A percentile compares a stretch with the other conserved stretches of the same genome.
These are phyloP conservation scores for Citrus inodora DNA, from an alignment of 345 rosid genomes.

Conservation along the genomic window DNA sequence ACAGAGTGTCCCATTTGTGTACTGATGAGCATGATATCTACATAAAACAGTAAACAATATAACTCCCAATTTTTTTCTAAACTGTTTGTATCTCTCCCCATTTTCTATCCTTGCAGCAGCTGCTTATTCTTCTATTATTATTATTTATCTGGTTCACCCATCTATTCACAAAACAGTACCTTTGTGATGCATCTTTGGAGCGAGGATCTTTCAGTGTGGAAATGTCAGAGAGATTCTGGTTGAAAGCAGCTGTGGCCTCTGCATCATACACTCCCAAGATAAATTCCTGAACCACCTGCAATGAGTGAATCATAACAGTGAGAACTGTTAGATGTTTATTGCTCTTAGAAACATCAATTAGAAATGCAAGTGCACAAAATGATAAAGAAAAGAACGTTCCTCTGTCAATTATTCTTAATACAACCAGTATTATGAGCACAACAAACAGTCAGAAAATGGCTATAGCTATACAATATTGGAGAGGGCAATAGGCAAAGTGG, in stretches of 20 bases:
- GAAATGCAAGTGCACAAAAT: not conserved
- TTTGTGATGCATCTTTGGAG: slow-evolving; percentile 77
- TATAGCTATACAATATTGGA: not conserved
- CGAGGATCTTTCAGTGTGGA: slow-evolving; percentile 78
- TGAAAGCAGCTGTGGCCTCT: slow-evolving; percentile 71
- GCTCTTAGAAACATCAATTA: not conserved
- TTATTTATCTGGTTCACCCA: not conserved
- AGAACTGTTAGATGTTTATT: not conserved
- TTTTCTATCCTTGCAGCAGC: not conserved
- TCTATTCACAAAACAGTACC: slow-evolving; percentile 31
- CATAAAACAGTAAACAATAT: not conserved
- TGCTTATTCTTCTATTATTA: not conserved
- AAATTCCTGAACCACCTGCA: slow-evolving; percentile 81
- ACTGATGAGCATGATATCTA: slow-evolving; percentile 91
- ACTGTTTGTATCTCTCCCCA: not conserved
- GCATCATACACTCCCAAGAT: slow-evolving; percentile 72
- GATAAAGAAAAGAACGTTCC: not conserved
- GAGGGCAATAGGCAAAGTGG: not conserved
- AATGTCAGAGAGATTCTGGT: slow-evolving; percentile 69
- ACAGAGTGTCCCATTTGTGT: slow-evolving; percentile 80
- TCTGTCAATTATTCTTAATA: not conserved
- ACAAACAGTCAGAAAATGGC: not conserved
- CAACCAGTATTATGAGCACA: not conserved
- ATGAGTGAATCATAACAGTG: slow-evolving; percentile 10
- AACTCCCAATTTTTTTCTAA: not conserved